Evolutionary conservation across 2,329 filamentous ascomycete species (phyloP), one percentile per base, ranked within the genome.

Genomic region (Paraconiothyrium brasiliense): DNA sequence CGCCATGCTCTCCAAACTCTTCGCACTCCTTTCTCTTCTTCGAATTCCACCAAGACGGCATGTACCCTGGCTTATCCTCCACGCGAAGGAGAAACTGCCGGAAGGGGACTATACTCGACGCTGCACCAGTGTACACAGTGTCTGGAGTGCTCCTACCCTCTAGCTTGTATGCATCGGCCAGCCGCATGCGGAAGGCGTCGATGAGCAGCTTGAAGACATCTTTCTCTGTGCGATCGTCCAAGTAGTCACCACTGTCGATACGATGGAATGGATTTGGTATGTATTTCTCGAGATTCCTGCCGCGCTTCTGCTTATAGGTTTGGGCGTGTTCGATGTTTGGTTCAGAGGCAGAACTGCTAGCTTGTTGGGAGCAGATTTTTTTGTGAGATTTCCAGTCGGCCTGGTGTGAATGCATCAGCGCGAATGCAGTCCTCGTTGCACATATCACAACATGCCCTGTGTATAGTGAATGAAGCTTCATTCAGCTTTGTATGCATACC

Each of bases 331-430:
- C 52, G 30, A 52, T 47, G 32, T 41, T 52, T 7, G 49, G 35
- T 9, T 3, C 30, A 11, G 48, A n/a, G 7, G 48, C 16, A 11
- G 24, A 30, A 24, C 6, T 24, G 43, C 57, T 62, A 43, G 41
- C 27, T 46, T 24, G 55, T 44, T 20, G 56, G 57, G 57, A 24
- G 58, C 76, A 77, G 14, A 65, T 56, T 47, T 74, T 75, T 64
- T 79, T 78, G 71, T 80, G 75, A 1, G 24, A 50, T 54, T 76
- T 76, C 71, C 70, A 77, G 56, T 76, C 64, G 24, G 68, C 16
- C 37, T 41, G 37, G 14, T 16, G 14, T 14, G 2, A 6, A 14
- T 16, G 9, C 14, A 16, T 41, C 37, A 41, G 37, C 35, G 35
- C 8, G 35, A 14, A 14, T 37, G 6, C 27, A 4, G 27, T 37